Evolutionary conservation across 1,284 basidiomycete species (phyloP), one percentile per base, ranked within the genome.

Genomic region (Cryptococcus sp.): DNA sequence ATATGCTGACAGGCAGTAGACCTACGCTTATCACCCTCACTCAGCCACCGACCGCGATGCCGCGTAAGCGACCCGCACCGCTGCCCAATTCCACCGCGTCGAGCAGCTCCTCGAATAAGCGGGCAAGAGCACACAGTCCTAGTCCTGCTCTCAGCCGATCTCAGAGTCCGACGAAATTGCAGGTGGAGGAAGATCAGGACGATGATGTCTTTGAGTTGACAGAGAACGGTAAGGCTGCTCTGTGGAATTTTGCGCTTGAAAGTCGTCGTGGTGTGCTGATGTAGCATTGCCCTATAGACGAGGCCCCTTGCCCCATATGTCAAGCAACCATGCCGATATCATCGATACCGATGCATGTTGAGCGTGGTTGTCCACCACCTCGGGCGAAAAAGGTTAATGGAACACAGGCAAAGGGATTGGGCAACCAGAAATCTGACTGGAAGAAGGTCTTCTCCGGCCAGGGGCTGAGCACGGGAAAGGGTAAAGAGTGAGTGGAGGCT

Each of bases 391-490:
- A 55, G 17, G 35, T 16, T 1, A 45, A 52, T n/a, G 56, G 62
- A 15, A 41, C 30, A n/a, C 30, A 3, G 30, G n/a, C 42, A n/a
- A 47, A n/a, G 16, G 50, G 53, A 5, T 62, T 53, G 4, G 69
- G 69, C 3, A 71, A 71, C 48, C 70, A 76, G 50, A 72, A 76
- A 59, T 66, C 74, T 7, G 70, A 73, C 55, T 79, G 78, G 78
- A 71, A 67, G 52, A 73, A 73, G 52, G 70, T 79, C 6, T 78
- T 79, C 49, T 65, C 72, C 1, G 75, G 75, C 62, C 69, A 20
- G 56, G 58, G 5, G 51, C 39, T 19, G 65, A 64, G 52, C 52
- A 52, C 22, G 11, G 51, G 53, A 20, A 71, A 57, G 52, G 46
- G 63, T 2, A 68, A 67, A 52, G 61, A 67, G 66, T 66, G 39